Evolutionary conservation across 257 asterid species (phyloP).

Genomic region (Fraxinus pennsylvanica): DNA sequence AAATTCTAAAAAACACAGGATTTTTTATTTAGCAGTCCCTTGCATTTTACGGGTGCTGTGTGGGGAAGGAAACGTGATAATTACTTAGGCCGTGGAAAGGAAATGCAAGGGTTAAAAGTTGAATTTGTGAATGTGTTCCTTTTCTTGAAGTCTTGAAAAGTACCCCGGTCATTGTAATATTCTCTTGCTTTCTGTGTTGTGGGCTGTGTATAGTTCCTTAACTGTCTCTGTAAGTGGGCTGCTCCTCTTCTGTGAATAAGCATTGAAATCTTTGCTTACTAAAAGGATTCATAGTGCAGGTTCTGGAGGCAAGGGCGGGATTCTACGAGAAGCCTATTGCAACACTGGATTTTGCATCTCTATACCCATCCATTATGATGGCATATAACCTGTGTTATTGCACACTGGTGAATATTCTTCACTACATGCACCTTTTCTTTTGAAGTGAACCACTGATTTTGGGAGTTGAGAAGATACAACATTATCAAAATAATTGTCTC

Average conservation of each 20-base stretch:
- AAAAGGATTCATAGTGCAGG: constrained; percentile 49
- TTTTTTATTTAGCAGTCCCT: constrained; percentile 8
- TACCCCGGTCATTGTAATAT: not conserved
- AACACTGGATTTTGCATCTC: constrained; percentile 96
- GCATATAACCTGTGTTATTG: constrained; percentile 97
- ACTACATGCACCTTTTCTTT: not conserved
- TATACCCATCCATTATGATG: constrained; percentile 98
- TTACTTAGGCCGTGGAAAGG: not conserved
- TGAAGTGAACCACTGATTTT: constrained; percentile 13
- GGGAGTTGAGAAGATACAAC: not conserved
- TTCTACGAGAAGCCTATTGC: constrained; percentile 97
- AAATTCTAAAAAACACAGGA: constrained; percentile 4
- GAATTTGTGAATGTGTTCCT: constrained; percentile 12
- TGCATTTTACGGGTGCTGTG: not conserved
- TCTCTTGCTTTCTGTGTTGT: constrained; percentile 1
- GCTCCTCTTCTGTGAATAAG: constrained; percentile 8
- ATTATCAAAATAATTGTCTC: constrained; percentile 18
- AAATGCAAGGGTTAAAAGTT: not conserved
- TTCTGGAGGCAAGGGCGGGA: constrained; percentile 92
- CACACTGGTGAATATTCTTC: constrained; percentile 63
- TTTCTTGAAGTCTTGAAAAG: constrained; percentile 17
- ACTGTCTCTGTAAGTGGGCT: constrained; percentile 9
- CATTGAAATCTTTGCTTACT: constrained; percentile 22
- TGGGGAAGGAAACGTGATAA: constrained; percentile 5
- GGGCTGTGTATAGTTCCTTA: constrained; percentile 1